These are phyloP conservation scores for Clitocybe nebularis DNA, from an alignment of 1,284 basidiomycete genomes.

Conservation along the genomic window DNA sequence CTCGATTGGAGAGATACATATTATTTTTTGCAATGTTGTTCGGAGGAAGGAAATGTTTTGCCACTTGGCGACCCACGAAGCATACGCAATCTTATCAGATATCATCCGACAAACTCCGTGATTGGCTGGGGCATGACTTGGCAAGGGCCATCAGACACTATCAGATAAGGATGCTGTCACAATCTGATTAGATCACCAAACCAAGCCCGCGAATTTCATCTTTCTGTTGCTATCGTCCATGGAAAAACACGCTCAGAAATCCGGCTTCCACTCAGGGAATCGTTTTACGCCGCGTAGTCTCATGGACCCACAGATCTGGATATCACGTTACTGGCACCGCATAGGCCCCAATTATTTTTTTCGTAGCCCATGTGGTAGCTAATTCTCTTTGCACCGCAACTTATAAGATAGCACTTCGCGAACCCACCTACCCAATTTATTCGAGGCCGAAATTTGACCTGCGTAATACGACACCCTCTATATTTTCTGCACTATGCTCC, in stretches of 20 bases:
- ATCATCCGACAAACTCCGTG: slow-evolving; percentile 20
- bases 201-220: not conserved
- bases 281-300: not conserved
- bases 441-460: too few species aligned
- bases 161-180: slow-evolving; percentile 21
- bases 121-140: slow-evolving; percentile 19
- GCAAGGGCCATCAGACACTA: slow-evolving; percentile 19
- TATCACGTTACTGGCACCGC: slow-evolving; percentile 10
- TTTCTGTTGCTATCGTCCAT: not conserved
- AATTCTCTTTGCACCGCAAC: not conserved
- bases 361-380: slow-evolving; percentile 6
- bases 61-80: slow-evolving; percentile 17
- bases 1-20: not conserved
- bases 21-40: not conserved
- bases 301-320: slow-evolving; percentile 5
- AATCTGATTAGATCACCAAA: slow-evolving; percentile 28
- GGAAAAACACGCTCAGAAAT: not conserved
- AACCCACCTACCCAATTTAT: too few species aligned
- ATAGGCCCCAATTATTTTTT: not conserved
- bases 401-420: not conserved
- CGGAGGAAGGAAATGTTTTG: slow-evolving; percentile 2
- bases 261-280: not conserved
- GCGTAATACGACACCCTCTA: not conserved
- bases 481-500: slow-evolving; percentile 9
- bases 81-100: slow-evolving; percentile 29